phyloP scores from a whole-genome alignment of 106 monocot genomes.

The Dioscorea dumetorum region DNA sequence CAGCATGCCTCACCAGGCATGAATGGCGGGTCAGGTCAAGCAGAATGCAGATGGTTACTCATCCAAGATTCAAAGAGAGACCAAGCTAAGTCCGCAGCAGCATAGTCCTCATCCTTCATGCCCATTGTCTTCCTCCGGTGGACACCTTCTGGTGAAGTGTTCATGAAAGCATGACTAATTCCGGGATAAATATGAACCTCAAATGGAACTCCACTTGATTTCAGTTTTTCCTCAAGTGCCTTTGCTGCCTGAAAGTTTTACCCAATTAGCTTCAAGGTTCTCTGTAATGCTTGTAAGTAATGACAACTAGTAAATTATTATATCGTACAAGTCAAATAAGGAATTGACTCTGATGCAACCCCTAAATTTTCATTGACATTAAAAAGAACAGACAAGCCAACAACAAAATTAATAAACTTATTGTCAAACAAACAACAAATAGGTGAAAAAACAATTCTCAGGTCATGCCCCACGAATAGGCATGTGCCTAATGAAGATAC shows the following conservation, averaged over 20 bases:
- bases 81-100: slow-evolving; percentile 70
- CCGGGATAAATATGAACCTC: slow-evolving; percentile 83
- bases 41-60: slow-evolving; percentile 34
- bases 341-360: too few species aligned
- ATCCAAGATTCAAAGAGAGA: slow-evolving; percentile 86
- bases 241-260: slow-evolving; percentile 59
- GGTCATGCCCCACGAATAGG: too few species aligned
- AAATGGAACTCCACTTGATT: slow-evolving; percentile 47
- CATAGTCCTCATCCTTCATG: slow-evolving; percentile 48
- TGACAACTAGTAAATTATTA: too few species aligned
- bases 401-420: too few species aligned
- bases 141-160: slow-evolving; percentile 59
- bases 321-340: too few species aligned
- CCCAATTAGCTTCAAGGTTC: neutral
- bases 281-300: too few species aligned
- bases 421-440: too few species aligned
- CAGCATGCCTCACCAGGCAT: too few species aligned
- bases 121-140: slow-evolving; percentile 89
- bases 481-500: too few species aligned
- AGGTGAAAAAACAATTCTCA: too few species aligned
- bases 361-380: too few species aligned
- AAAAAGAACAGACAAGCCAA: too few species aligned
- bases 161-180: slow-evolving; percentile 77
- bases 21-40: neutral
- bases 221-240: slow-evolving; percentile 71